These are phyloP conservation scores for Symbiodinium natans DNA, from an alignment of 73 alveolate species.

Conservation along the genomic window DNA sequence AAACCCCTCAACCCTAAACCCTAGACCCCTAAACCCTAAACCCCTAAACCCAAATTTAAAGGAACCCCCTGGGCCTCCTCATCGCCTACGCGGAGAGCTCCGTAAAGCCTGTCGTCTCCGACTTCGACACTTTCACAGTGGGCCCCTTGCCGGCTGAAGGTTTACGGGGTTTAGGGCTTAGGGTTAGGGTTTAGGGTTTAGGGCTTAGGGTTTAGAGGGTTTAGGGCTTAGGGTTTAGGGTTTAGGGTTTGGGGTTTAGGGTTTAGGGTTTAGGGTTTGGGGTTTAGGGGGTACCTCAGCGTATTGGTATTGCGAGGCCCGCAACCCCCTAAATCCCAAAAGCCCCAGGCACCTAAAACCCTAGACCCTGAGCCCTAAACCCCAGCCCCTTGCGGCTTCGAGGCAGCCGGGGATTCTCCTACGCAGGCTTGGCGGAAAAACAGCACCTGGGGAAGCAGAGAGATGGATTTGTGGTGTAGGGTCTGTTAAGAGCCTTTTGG, in stretches of 20 bases:
- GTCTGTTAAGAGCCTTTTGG: no score
- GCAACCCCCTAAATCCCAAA: no score
- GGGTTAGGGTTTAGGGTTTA: neutral
- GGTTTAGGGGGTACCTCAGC: no score
- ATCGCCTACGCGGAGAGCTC: conserved; percentile 39
- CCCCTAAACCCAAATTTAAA: neutral
- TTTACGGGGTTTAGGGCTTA: neutral
- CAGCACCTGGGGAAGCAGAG: neutral
- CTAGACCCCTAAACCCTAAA: no score
- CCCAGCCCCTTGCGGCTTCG: neutral
- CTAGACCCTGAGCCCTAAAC: neutral
- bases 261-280: no score
- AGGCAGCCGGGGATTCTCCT: conserved; percentile 17
- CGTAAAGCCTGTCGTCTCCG: conserved; percentile 42
- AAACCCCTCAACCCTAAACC: no score
- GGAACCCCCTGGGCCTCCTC: conserved; percentile 19
- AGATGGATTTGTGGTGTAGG: no score
- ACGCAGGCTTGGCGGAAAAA: neutral
- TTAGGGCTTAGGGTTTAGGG: no score
- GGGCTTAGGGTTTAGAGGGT: neutral
- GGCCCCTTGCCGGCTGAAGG: neutral
- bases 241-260: no score
- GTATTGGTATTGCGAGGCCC: no score
- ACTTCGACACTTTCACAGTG: conserved; percentile 36
- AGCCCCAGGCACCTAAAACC: neutral